These are phyloP conservation scores for Excoecaria agallocha DNA, from an alignment of 345 rosid genomes.

Conservation along the genomic window DNA sequence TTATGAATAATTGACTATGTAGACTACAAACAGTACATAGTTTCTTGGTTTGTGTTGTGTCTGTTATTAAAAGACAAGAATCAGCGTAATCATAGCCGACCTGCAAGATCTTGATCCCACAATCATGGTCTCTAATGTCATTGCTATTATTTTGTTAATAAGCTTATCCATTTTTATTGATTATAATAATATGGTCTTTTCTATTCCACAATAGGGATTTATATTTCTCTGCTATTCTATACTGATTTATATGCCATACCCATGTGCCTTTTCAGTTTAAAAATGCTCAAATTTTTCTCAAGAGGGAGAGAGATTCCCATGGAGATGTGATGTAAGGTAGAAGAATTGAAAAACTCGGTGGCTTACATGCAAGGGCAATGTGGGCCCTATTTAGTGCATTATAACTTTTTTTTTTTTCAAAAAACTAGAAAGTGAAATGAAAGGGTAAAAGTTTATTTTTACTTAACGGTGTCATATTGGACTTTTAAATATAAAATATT, in stretches of 20 bases:
- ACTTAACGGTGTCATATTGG: no score
- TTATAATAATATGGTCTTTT: not conserved
- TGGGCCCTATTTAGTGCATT: constrained; percentile 6
- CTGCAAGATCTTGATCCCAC: constrained; percentile 58
- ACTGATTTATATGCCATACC: constrained; percentile 14
- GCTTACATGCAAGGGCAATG: constrained; percentile 13
- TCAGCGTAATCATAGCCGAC: constrained; percentile 73
- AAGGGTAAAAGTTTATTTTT: no score
- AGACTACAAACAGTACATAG: constrained; percentile 13
- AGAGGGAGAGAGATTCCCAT: not conserved
- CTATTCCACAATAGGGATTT: constrained; percentile 15
- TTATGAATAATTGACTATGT: not conserved
- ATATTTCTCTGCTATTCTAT: constrained; percentile 20
- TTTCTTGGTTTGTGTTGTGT: constrained; percentile 52
- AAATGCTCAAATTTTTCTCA: constrained; percentile 7
- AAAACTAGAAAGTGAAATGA: no score
- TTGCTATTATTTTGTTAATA: constrained; percentile 15
- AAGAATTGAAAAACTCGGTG: constrained; percentile 17
- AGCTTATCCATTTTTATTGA: not conserved
- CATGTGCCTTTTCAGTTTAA: constrained; percentile 40
- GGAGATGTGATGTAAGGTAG: constrained; percentile 21
- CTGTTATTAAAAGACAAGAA: constrained; percentile 47
- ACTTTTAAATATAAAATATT: no score
- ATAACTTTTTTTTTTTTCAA: no score
- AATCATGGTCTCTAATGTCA: constrained; percentile 40